Evolutionary conservation across 2,329 filamentous ascomycete genomes (phyloP), one percentile per base, ranked within the genome.

Genomic region (Pseudogymnoascus sp.): DNA sequence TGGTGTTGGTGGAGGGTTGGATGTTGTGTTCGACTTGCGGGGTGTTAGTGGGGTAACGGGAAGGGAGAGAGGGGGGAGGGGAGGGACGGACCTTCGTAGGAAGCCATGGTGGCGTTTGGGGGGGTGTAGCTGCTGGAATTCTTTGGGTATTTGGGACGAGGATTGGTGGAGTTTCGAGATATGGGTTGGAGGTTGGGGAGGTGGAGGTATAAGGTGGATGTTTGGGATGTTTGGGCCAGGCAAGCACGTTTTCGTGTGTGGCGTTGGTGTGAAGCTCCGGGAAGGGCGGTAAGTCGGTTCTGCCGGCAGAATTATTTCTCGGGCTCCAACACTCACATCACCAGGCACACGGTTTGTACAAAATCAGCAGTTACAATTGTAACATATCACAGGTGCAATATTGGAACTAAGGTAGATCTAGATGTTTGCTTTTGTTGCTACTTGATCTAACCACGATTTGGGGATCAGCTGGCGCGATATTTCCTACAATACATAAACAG

Each of bases 1-100:
- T 12, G 59, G 76, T 75, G 60, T 76, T 72, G 24, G 76, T 75
- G 59, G 76, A 72, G 26, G 78, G 67, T 4, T 62, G 78, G 74
- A 88, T 84, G 72, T 83, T 84, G 77, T 88, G 85, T 73, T 88
- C 85, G 72, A 88, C 85, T 88, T 6, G 62, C 37, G 63, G 31
- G 33, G 22, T 63, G 64, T 67, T 67, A 66, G 60, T 46, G 59
- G 59, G 40, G 38, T 46, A 41, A 14, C 12, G 28, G 6, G 19
- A 50, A 33, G 10, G 31, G 35, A 22, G 16, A 16, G 8, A 11
- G 38, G 37, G 35, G 35, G 46, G 6, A 53, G 16, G 26, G 43
- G 46, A 14, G 12, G 50, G 50, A 24, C 16, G 26, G 7, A 59
- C 50, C 50, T 59, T 59, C 50, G 50, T 59, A 59, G 50, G 50